A percentile compares a stretch with the other conserved stretches of the same genome.
Conservation (phyloP, 305 asterid species). For the Fraxinus angustifolia region DNA sequence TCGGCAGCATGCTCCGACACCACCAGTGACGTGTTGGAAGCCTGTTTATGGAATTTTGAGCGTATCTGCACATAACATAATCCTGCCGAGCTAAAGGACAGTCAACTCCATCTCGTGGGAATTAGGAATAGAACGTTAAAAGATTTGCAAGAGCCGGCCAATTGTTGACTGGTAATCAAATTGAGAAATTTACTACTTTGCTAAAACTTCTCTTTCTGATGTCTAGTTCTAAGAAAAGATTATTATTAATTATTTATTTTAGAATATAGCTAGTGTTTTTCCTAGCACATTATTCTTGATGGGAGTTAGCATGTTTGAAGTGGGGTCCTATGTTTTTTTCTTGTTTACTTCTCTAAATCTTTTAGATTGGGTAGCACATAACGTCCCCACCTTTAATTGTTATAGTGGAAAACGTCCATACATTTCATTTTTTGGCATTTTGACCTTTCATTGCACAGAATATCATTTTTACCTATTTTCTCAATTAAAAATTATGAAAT, state of each 20-base stretch:
- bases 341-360: slow-evolving; percentile 7
- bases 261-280: slow-evolving; percentile 22
- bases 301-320: slow-evolving; percentile 25
- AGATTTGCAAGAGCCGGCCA: slow-evolving; percentile 22
- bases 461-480: too few species aligned
- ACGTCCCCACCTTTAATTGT: too few species aligned
- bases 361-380: not conserved
- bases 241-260: slow-evolving; percentile 38
- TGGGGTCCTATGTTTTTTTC: slow-evolving; percentile 11
- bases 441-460: too few species aligned
- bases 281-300: slow-evolving; percentile 32
- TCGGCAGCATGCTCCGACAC: slow-evolving; percentile 17
- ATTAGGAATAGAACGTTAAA: slow-evolving; percentile 15
- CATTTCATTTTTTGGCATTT: too few species aligned
- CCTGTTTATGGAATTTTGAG: slow-evolving; percentile 25
- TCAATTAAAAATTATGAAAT: too few species aligned
- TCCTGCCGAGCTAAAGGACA: slow-evolving; percentile 29
- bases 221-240: slow-evolving; percentile 33
- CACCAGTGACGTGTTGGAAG: slow-evolving; percentile 26
- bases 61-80: slow-evolving; percentile 27
- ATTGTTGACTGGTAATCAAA: slow-evolving; percentile 27
- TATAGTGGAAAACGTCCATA: too few species aligned
- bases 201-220: slow-evolving; percentile 26
- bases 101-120: slow-evolving; percentile 22
- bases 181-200: slow-evolving; percentile 31